Evolutionary conservation across 1,139 yeast genomes (phyloP).

Genomic region (Pneumocystis jirovecii): DNA sequence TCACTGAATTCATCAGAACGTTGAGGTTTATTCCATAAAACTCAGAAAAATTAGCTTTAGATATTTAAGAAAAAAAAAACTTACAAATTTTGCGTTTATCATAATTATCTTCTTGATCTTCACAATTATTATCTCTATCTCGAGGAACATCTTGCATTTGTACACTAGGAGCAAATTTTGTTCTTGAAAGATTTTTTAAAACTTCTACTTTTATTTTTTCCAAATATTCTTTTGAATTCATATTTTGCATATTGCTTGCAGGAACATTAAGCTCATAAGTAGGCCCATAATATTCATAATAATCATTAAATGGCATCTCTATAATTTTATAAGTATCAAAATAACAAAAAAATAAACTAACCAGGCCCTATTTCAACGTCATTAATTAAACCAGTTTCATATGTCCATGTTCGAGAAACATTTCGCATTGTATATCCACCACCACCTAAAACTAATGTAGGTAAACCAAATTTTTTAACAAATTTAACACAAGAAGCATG

Average conservation of each 20-base stretch:
- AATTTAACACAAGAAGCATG: constrained; percentile 92
- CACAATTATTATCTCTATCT: constrained; percentile 52
- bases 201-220: constrained; percentile 72
- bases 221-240: constrained; percentile 83
- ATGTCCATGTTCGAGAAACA: constrained; percentile 93
- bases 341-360: constrained; percentile 3
- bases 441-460: constrained; percentile 87
- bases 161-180: constrained; percentile 90
- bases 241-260: constrained; percentile 92
- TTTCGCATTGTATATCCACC: constrained; percentile 98
- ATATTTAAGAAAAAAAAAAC: background rate
- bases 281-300: constrained; percentile 93
- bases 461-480: constrained; percentile 74
- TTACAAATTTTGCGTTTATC: background rate
- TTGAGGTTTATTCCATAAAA: constrained; percentile 20
- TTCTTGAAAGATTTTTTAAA: constrained; percentile 62
- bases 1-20: constrained; percentile 44
- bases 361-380: constrained; percentile 53
- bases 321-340: background rate
- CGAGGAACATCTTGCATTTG: constrained; percentile 83
- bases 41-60: background rate
- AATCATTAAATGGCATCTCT: constrained; percentile 88
- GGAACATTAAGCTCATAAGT: constrained; percentile 85
- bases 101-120: constrained; percentile 52
- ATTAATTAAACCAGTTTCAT: constrained; percentile 77